Conservation (phyloP, 1,284 basidiomycete species). For the Ustilago shanxiensis region DNA sequence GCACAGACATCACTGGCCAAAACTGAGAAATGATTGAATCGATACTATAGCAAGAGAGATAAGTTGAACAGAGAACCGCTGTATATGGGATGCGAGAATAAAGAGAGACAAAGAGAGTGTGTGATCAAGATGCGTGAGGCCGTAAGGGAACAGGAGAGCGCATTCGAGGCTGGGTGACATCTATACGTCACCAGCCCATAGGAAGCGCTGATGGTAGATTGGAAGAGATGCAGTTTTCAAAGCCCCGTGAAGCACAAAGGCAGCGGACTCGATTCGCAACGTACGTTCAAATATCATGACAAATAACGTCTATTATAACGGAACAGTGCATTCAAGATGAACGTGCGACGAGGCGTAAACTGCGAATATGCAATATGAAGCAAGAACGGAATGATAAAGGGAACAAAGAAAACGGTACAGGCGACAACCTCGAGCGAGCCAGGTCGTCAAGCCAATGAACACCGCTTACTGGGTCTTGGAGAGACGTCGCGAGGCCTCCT, state of each 20-base stretch:
- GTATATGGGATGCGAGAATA: slow-evolving; percentile 28
- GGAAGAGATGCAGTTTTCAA: not conserved
- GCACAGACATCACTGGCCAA: not conserved
- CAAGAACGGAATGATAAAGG: not conserved
- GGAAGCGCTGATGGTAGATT: not conserved
- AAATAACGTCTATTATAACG: not conserved
- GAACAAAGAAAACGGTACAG: not conserved
- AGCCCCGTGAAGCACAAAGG: not conserved
- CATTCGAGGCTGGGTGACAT: not conserved
- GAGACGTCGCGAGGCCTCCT: slow-evolving; percentile 79
- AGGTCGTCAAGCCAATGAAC: slow-evolving; percentile 4
- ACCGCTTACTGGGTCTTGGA: slow-evolving; percentile 73
- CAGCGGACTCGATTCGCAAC: slow-evolving; percentile 12
- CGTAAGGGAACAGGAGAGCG: not conserved
- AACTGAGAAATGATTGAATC: not conserved
- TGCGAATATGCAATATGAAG: slow-evolving; percentile 16
- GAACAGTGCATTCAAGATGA: slow-evolving; percentile 12
- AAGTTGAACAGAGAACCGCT: slow-evolving; percentile 12
- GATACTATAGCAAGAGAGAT: slow-evolving; percentile 36
- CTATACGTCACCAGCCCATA: slow-evolving; percentile 1
- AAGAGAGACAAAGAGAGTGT: slow-evolving; percentile 22
- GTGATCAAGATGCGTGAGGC: slow-evolving; percentile 15
- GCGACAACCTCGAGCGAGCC: not conserved
- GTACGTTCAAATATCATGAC: slow-evolving; percentile 3
- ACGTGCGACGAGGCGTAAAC: slow-evolving; percentile 10